Evolutionary conservation across 1,284 basidiomycete species (phyloP).

Genomic region (Heterobasidion occidentale): DNA sequence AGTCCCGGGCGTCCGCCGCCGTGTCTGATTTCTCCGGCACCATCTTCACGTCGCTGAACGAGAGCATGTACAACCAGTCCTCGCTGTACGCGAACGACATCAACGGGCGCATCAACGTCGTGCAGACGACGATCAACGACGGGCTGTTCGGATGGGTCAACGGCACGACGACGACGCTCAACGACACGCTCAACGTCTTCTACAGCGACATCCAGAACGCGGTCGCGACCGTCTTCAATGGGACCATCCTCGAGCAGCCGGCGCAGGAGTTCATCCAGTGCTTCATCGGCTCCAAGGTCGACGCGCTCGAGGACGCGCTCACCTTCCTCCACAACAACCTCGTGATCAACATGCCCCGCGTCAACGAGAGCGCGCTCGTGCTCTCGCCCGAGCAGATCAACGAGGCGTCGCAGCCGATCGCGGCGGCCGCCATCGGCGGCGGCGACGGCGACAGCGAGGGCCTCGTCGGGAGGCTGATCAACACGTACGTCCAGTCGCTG

Average conservation of each 20-base stretch:
- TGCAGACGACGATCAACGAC: constrained; percentile 76
- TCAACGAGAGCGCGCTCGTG: constrained; percentile 69
- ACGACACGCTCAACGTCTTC: constrained; percentile 68
- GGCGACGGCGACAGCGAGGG: constrained; percentile 46
- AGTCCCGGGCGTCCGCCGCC: constrained; percentile 48
- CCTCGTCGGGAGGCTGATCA: constrained; percentile 67
- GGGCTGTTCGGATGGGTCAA: constrained; percentile 94
- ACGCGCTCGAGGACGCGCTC: constrained; percentile 78
- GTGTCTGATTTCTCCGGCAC: constrained; percentile 60
- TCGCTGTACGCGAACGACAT: constrained; percentile 66
- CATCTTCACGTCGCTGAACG: constrained; percentile 75
- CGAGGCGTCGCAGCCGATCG: constrained; percentile 74
- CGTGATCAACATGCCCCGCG: constrained; percentile 65
- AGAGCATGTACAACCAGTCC: constrained; percentile 75
- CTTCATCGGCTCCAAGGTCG: constrained; percentile 84
- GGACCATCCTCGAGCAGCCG: constrained; percentile 73
- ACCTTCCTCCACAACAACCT: constrained; percentile 92
- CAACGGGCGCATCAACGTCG: constrained; percentile 61
- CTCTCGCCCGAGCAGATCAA: constrained; percentile 64
- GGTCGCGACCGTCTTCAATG: constrained; percentile 70
- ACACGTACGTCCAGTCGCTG: constrained; percentile 65
- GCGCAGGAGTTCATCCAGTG: constrained; percentile 87
- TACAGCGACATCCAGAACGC: constrained; percentile 68
- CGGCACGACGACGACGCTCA: constrained; percentile 82
- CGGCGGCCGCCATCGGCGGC: constrained; percentile 71